Conservation (phyloP, 2,329 filamentous ascomycete species). For the Cytospora piceae region DNA sequence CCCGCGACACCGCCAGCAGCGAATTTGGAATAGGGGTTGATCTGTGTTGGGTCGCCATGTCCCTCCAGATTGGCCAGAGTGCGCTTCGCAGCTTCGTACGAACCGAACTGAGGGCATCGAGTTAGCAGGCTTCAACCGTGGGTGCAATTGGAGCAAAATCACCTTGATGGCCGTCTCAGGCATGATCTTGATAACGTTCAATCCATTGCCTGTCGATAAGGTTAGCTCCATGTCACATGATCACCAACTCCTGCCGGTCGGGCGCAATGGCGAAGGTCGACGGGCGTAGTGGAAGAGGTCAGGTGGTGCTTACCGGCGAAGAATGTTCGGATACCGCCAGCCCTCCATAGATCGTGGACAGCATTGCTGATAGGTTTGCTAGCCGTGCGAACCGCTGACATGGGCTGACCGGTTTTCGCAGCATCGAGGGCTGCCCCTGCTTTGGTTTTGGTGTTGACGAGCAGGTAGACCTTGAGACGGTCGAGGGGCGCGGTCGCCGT, state of each 20-base stretch:
- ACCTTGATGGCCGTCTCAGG: constrained; percentile 94
- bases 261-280: not conserved
- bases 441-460: constrained; percentile 78
- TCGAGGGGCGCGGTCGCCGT: constrained; percentile 96
- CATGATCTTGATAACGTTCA: constrained; percentile 98
- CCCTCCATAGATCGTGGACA: constrained; percentile 77
- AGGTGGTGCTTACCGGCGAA: constrained; percentile 76
- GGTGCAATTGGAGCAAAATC: constrained; percentile 23
- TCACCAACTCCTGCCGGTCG: not conserved
- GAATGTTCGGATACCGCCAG: constrained; percentile 84
- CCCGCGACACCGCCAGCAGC: constrained; percentile 87
- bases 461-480: constrained; percentile 94
- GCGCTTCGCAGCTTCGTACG: constrained; percentile 93
- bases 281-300: not conserved
- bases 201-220: constrained; percentile 74
- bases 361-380: constrained; percentile 73
- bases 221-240: constrained; percentile 15
- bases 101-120: constrained; percentile 68
- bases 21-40: constrained; percentile 86
- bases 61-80: constrained; percentile 85
- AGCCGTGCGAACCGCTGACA: constrained; percentile 67
- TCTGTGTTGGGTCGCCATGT: constrained; percentile 77
- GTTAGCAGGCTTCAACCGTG: not conserved
- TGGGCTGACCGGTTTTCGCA: constrained; percentile 69
- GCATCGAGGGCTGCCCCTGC: constrained; percentile 64